Conservation (phyloP, 306 rosid genomes). For the Prunus kanzakura region DNA sequence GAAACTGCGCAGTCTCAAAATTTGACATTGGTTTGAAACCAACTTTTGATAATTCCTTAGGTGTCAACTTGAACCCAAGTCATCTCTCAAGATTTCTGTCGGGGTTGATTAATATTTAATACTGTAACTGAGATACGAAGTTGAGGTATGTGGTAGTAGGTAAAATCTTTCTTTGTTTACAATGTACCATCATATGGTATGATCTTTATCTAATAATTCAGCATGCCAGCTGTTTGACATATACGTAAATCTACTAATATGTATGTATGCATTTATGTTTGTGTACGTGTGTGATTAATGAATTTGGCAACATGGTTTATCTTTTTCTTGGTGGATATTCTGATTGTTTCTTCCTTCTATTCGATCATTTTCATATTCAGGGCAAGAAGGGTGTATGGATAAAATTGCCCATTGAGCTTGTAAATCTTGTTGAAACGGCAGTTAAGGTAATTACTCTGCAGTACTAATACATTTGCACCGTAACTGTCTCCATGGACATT, state of each 20-base stretch:
- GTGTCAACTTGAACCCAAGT: neutral
- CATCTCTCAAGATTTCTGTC: neutral
- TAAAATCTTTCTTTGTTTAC: neutral
- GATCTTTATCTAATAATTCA: neutral
- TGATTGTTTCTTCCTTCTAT: slow-evolving; percentile 1
- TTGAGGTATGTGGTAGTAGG: neutral
- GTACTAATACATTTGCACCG: neutral
- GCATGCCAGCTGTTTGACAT: neutral
- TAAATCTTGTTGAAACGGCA: slow-evolving; percentile 52
- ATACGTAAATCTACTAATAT: neutral
- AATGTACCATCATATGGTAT: neutral
- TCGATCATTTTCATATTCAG: slow-evolving; percentile 28
- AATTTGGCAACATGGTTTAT: neutral
- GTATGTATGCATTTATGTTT: neutral
- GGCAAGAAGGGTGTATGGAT: slow-evolving; percentile 78
- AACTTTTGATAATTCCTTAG: neutral
- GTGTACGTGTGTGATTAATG: neutral
- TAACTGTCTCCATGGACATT: neutral
- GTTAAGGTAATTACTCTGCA: slow-evolving; percentile 55
- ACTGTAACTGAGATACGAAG: neutral
- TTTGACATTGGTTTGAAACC: neutral
- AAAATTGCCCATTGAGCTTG: slow-evolving; percentile 65
- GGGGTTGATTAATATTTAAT: neutral
- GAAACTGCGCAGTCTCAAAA: neutral
- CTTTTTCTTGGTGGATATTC: neutral